Conservation (phyloP, 1,139 yeast genomes). For the Magnusiomyces tetraspermus region DNA sequence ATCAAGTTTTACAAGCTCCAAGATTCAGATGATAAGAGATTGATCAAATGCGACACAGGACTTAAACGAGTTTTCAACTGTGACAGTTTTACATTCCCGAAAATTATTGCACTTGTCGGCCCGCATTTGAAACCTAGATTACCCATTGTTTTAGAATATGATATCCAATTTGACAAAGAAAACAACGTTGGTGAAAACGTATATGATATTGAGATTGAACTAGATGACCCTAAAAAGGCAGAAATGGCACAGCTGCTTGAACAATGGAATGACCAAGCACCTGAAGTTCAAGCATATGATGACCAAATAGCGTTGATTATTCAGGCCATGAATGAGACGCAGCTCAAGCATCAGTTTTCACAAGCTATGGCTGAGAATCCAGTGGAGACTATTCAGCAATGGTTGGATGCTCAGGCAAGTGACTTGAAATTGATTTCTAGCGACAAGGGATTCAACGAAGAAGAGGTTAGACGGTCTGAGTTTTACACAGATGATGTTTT, state of each 20-base stretch:
- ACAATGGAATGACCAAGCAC: constrained; percentile 40
- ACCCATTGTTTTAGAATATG: constrained; percentile 70
- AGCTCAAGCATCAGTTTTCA: constrained; percentile 63
- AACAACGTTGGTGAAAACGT: constrained; percentile 74
- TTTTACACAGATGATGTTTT: constrained; percentile 72
- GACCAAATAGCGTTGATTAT: constrained; percentile 52
- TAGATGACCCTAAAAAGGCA: constrained; percentile 47
- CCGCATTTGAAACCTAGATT: constrained; percentile 59
- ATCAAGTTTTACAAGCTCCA: constrained; percentile 64
- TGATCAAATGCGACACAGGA: constrained; percentile 60
- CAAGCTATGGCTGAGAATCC: constrained; percentile 68
- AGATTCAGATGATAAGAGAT: constrained; percentile 44
- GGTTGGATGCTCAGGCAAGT: constrained; percentile 66
- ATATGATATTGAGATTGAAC: constrained; percentile 59
- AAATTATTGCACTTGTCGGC: constrained; percentile 61
- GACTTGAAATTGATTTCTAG: constrained; percentile 69
- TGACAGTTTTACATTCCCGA: constrained; percentile 50
- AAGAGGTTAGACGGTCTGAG: constrained; percentile 70
- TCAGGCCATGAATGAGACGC: constrained; percentile 56
- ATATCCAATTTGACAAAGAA: constrained; percentile 63
- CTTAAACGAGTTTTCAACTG: constrained; percentile 42
- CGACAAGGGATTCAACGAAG: constrained; percentile 88
- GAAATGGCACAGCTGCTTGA: constrained; percentile 37
- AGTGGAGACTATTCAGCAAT: constrained; percentile 57
- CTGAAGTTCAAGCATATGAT: constrained; percentile 47